Evolutionary conservation across 148 eudicot genomes (phyloP).

Genomic region (Vaccinium corymbosum): DNA sequence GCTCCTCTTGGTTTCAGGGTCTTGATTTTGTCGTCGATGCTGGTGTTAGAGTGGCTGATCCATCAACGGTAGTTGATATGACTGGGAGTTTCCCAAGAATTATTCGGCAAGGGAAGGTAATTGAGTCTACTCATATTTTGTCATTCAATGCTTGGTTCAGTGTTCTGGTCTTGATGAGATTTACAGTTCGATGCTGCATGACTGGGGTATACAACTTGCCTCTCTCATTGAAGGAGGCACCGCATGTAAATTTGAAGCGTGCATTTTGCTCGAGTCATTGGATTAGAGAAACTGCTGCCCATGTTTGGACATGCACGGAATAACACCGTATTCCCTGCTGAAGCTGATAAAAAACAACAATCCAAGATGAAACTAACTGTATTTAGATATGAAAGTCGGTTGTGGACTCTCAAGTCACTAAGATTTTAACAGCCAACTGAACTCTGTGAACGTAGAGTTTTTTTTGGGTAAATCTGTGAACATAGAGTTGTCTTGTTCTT

Average conservation of each 20-base stretch:
- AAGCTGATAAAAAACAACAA: not conserved
- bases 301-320: not conserved
- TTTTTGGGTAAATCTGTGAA: not conserved
- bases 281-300: not conserved
- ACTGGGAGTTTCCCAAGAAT: conserved; percentile 60
- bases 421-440: not conserved
- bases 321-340: not conserved
- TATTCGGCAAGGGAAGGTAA: conserved; percentile 76
- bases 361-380: not conserved
- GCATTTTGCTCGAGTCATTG: not conserved
- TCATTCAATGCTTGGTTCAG: not conserved
- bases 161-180: not conserved
- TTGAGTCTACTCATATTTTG: not conserved
- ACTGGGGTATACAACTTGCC: not conserved
- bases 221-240: not conserved
- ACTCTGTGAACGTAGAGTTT: not conserved
- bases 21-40: conserved; percentile 90
- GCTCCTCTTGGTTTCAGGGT: conserved; percentile 42
- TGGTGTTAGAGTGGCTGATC: conserved; percentile 82
- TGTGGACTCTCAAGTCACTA: not conserved
- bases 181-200: not conserved
- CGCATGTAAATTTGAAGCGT: not conserved
- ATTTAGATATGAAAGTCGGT: not conserved
- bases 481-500: not conserved
- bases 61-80: conserved; percentile 94